These are phyloP conservation scores for Geosmithia flava DNA, from an alignment of 2,329 filamentous ascomycete species.

Conservation along the genomic window DNA sequence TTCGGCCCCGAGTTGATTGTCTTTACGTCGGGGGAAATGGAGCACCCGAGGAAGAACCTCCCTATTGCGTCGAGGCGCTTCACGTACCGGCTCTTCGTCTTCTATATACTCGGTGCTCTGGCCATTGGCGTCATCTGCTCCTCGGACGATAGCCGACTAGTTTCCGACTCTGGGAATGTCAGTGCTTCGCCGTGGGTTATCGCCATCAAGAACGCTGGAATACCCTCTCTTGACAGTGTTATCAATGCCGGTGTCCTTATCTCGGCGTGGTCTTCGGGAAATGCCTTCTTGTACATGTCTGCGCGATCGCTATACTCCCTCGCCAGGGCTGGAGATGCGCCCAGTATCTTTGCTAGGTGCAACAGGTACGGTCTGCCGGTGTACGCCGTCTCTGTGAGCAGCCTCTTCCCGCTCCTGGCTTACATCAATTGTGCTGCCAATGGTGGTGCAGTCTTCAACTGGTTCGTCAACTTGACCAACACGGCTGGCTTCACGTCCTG, in stretches of 20 bases:
- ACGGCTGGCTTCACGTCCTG: slow-evolving; percentile 7
- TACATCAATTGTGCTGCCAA: slow-evolving; percentile 44
- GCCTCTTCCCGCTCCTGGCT: slow-evolving; percentile 40
- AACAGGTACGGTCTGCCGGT: slow-evolving; percentile 12
- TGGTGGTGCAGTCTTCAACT: slow-evolving; percentile 45
- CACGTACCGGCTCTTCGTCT: slow-evolving; percentile 37
- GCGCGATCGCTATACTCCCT: slow-evolving; percentile 45
- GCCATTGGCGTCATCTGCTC: slow-evolving; percentile 18
- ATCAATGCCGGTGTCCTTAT: slow-evolving; percentile 47
- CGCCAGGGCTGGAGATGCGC: slow-evolving; percentile 38
- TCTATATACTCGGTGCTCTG: slow-evolving; percentile 33
- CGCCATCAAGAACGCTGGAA: slow-evolving; percentile 47
- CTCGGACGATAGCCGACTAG: slow-evolving; percentile 15
- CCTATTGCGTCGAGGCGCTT: slow-evolving; percentile 37
- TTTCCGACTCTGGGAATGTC: slow-evolving; percentile 13
- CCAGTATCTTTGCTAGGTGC: slow-evolving; percentile 12
- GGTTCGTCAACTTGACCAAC: slow-evolving; percentile 31
- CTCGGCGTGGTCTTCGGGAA: slow-evolving; percentile 35
- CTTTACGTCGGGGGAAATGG: slow-evolving; percentile 35
- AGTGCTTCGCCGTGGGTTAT: slow-evolving; percentile 48
- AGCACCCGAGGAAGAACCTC: slow-evolving; percentile 30
- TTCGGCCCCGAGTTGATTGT: slow-evolving; percentile 29
- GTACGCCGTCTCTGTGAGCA: slow-evolving; percentile 3
- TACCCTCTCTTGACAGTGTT: slow-evolving; percentile 46
- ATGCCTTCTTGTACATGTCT: slow-evolving; percentile 45